Base-by-base conservation (phyloP, 2,329 filamentous ascomycete species). In the Tympanopsis confertula region DNA sequence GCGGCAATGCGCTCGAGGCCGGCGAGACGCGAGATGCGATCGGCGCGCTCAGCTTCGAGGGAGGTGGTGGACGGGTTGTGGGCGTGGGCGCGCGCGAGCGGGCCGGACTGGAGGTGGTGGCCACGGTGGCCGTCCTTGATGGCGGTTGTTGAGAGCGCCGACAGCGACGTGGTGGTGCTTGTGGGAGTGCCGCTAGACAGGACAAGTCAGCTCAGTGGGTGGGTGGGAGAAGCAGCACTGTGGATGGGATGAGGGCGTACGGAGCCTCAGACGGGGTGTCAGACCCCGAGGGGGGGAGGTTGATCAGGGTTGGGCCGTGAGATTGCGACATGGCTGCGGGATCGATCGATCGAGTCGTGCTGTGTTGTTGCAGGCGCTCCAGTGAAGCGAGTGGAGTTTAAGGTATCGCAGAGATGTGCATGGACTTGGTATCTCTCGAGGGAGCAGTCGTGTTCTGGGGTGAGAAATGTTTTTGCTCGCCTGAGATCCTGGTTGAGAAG, bases 61-160 rank as follows among this genome's bases (percentile, higher is more conserved):
- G 82, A 88, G 47, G 74, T 82, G 38, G 75, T 74, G 15, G 78
- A 82, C 5, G 74, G 59, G 47, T 71, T 65, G 48, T 73, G 68
- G 50, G 76, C 60, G 55, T 78, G 64, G 50, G 72, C 65, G 37
- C 76, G 75, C 43, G 67, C 66, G 40, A 71, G 67, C 41, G 59
- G 58, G 42, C 73, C 69, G 40, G 68, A 61, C 39, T 78, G 70
- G 20, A 78, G 74, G 54, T 87, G 78, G 54, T 87, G 78, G 45
- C 89, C 89, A 43, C 86, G 84, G 53, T 94, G 86, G 49, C 89
- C 89, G 55, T 96, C 89, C 61, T 95, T 94, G 69, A 94, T 94
- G 37, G 89, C 89, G 10, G 86, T 91, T 14, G 89, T 95, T 13
- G 86, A 94, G 36, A 96, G 73, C 30, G 87, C 81, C 18, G 86